Conservation (phyloP, 2,329 filamentous ascomycete species). For the Zymoseptoria pseudotritici region DNA sequence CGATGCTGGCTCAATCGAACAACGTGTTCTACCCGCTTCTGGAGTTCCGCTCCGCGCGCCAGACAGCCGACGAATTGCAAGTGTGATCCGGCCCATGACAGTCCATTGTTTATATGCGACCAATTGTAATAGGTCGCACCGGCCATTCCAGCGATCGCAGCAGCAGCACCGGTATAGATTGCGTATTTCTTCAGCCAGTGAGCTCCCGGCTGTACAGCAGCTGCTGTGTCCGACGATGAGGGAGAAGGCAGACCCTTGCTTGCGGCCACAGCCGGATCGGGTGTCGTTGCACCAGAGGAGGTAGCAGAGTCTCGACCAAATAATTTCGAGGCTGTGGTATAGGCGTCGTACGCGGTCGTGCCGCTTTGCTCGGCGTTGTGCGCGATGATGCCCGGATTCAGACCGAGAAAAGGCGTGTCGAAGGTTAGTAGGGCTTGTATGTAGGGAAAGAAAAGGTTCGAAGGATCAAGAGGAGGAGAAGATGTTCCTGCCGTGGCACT, state of each 20-base stretch:
- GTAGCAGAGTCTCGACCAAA: slow-evolving; percentile 39
- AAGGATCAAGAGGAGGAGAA: slow-evolving; percentile 9
- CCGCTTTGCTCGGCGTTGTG: slow-evolving; percentile 75
- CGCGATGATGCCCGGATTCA: slow-evolving; percentile 73
- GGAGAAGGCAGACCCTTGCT: slow-evolving; percentile 28
- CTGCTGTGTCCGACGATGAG: slow-evolving; percentile 36
- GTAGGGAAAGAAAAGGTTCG: slow-evolving; percentile 78
- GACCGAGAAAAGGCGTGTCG: slow-evolving; percentile 74
- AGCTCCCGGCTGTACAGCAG: slow-evolving; percentile 32
- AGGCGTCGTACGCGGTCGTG: slow-evolving; percentile 60
- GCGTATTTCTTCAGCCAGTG: slow-evolving; percentile 71
- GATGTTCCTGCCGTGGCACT: slow-evolving; percentile 10
- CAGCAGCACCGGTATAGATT: slow-evolving; percentile 73
- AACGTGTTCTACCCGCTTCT: slow-evolving; percentile 62
- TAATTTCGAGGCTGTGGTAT: slow-evolving; percentile 53
- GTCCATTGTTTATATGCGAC: slow-evolving; percentile 68
- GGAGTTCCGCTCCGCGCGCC: slow-evolving; percentile 73
- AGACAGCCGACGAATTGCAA: slow-evolving; percentile 90
- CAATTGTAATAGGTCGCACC: slow-evolving; percentile 81
- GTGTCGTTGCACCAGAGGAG: slow-evolving; percentile 13
- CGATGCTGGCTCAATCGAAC: slow-evolving; percentile 57
- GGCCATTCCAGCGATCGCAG: slow-evolving; percentile 72
- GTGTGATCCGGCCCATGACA: slow-evolving; percentile 79
- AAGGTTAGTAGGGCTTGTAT: slow-evolving; percentile 62
- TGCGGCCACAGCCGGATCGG: slow-evolving; percentile 20